Evolutionary conservation across 371 early-diverging fungal genomes (phyloP), one percentile per base, ranked within the genome.

Genomic region (Scutellospora calospora): DNA sequence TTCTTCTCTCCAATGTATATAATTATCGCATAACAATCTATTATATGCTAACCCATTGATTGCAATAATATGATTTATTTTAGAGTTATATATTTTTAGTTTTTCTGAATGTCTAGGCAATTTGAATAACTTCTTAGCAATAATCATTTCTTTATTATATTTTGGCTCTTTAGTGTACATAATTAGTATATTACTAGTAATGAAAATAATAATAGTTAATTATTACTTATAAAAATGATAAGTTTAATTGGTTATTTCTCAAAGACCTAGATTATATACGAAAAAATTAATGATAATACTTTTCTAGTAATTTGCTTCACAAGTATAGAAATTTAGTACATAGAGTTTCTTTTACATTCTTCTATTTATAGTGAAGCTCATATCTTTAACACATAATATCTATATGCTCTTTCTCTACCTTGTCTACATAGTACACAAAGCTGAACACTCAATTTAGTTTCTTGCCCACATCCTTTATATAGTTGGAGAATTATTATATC

Each of bases 171-270:
- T n/a, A n/a, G n/a, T n/a, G n/a, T n/a, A n/a, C n/a, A n/a, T n/a
- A n/a, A n/a, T n/a, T n/a, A n/a, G n/a, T n/a, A n/a, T n/a, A n/a
- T n/a, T n/a, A n/a, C n/a, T n/a, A n/a, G n/a, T n/a, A n/a, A 74
- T 74, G 74, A 55, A 74, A 74, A 55, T 74, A 57, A 74, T 74
- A 74, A 74, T 74, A 74, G n/a, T 55, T 74, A 18, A 74, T 74
- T 74, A 35, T 22, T 74, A 74, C 74, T 74, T 75, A 75, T 74
- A 38, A 75, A 75, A 75, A 75, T 75, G 59, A 31, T 75, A 75
- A 57, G 75, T 75, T 75, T 75, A 75, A 75, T 75, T 75, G 12
- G 33, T 63, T n/a, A n/a, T 63, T 63, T 63, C 25, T 31, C 41
- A 72, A 41, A 72, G 8, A 72, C 45, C 5, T 72, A 12, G 27